These are phyloP conservation scores for Ilex asprella DNA, from an alignment of 257 asterid genomes.

Conservation along the genomic window DNA sequence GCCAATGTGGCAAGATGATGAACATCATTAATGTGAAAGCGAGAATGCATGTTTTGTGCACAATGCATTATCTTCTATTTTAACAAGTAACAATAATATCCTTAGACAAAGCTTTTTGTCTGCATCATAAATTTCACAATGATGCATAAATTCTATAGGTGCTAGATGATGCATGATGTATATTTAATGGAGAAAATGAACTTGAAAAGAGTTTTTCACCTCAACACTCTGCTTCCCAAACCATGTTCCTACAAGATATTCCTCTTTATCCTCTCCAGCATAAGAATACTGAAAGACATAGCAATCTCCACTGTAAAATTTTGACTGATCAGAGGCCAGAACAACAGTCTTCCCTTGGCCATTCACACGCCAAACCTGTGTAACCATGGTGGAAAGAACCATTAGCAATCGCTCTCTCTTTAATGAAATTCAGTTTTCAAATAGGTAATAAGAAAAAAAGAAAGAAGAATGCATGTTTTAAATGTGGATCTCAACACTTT, in stretches of 20 bases:
- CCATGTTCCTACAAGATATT: conserved; percentile 91
- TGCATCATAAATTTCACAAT: too few relatives aligned
- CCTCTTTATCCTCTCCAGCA: conserved; percentile 93
- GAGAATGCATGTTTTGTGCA: too few relatives aligned
- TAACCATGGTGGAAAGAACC: neutral
- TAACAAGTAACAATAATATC: too few relatives aligned
- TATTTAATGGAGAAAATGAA: conserved; percentile 3
- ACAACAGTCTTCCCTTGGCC: conserved; percentile 80
- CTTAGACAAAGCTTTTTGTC: neutral
- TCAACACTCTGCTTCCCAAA: conserved; percentile 80
- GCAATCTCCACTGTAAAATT: conserved; percentile 95
- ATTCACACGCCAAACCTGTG: conserved; percentile 93
- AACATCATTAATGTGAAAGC: too few relatives aligned
- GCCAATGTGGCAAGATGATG: too few relatives aligned
- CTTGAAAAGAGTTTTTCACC: conserved; percentile 35
- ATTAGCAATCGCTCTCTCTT: neutral
- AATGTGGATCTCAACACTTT: neutral
- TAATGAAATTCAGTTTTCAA: neutral
- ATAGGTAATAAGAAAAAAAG: neutral
- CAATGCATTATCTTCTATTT: too few relatives aligned
- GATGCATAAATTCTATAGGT: neutral
- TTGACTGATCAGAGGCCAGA: conserved; percentile 66
- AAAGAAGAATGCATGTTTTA: neutral
- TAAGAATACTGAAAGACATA: conserved; percentile 85
- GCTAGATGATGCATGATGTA: neutral